A percentile compares a stretch with the other conserved stretches of the same genome.
Conservation (phyloP, 1,284 basidiomycete species). For the Tylopilus sp. region DNA sequence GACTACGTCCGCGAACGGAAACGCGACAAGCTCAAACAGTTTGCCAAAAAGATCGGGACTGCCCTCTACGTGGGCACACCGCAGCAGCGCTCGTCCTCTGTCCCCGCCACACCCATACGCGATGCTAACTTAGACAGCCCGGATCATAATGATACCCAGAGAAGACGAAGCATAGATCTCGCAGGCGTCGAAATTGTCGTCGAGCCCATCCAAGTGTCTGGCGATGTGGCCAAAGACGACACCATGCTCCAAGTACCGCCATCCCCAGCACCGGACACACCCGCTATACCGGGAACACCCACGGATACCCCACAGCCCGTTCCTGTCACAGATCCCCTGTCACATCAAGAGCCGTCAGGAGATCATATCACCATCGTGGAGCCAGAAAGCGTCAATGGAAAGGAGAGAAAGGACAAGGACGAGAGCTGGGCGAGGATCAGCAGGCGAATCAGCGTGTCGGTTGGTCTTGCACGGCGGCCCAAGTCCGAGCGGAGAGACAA, state of each 20-base stretch:
- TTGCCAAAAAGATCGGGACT: conserved; percentile 59
- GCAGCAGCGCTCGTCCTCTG: conserved; percentile 49
- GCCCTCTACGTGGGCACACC: conserved; percentile 26
- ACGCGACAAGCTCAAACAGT: conserved; percentile 68
- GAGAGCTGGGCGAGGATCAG: conserved; percentile 59
- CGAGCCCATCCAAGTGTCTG: conserved; percentile 5
- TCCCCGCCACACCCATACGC: conserved; percentile 47
- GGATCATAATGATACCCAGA: conserved; percentile 25
- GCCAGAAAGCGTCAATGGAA: conserved; percentile 23
- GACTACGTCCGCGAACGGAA: conserved; percentile 66
- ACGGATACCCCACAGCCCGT: conserved; percentile 5
- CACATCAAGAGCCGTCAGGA: conserved; percentile 3
- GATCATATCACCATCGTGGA: conserved; percentile 25
- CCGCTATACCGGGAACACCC: conserved; percentile 16
- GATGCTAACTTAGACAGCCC: conserved; percentile 27
- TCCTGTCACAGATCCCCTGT: conserved; percentile 2
- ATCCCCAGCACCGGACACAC: conserved; percentile 1
- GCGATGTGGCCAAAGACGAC: conserved; percentile 5
- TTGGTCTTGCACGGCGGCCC: conserved; percentile 40
- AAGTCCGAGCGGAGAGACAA: conserved; percentile 35
- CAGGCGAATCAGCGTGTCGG: conserved; percentile 56
- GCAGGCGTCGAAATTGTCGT: conserved; percentile 26
- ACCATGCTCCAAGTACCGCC: conserved; percentile 7
- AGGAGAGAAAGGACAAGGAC: conserved; percentile 42
- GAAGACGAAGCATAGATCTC: conserved; percentile 47